Base-by-base conservation (phyloP, 2,329 filamentous ascomycete genomes). In the Paecilomyces niveus region DNA sequence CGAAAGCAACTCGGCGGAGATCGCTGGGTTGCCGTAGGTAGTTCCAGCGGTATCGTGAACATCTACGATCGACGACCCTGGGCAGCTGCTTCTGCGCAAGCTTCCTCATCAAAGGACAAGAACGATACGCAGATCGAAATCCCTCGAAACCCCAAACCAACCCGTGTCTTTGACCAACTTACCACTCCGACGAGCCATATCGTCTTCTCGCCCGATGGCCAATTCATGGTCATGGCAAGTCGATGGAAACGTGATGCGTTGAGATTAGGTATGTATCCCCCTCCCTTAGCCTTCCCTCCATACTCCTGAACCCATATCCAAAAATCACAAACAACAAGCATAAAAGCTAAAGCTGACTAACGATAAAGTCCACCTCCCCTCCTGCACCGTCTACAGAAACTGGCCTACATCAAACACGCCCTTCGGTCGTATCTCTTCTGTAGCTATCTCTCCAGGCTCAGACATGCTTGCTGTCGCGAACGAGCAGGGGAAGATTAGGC, bases 331-430 rank as follows among this genome's bases (percentile, higher is more conserved):
- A 18, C 39, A 45, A 39, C 35, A n/a, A 18, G 24, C 24, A 26
- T 26, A 26, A 26, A 26, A 26, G 24, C 26, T 29, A 29, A 29
- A 29, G 35, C 58, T 63, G 57, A 64, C 57, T 5, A n/a, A 61
- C 26, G 45, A 26, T 64, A 29, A 77, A 22, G 91, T 93, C 32
- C 94, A 99, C 74, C 77, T 99, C 65, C 92, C 93, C 0, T 92
- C 85, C 65, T 96, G 92, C 73, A 96, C 92, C 1, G 90, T 97
- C 21, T 99, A 94, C 81, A 86, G 88, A 68, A 99, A 99, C 75
- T 99, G 94, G 94, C 94, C 94, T 24, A 99, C 93, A 57, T 85
- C 86, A 63, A 87, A 89, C 72, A 99, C 94, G 58, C 92, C 92
- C 0, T 76, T 99, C 61, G 94, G 94, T 0, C 83, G 91, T 59